Evolutionary conservation across 192 early-diverging fungal species (phyloP).

Genomic region (Chytriomyces sp.): DNA sequence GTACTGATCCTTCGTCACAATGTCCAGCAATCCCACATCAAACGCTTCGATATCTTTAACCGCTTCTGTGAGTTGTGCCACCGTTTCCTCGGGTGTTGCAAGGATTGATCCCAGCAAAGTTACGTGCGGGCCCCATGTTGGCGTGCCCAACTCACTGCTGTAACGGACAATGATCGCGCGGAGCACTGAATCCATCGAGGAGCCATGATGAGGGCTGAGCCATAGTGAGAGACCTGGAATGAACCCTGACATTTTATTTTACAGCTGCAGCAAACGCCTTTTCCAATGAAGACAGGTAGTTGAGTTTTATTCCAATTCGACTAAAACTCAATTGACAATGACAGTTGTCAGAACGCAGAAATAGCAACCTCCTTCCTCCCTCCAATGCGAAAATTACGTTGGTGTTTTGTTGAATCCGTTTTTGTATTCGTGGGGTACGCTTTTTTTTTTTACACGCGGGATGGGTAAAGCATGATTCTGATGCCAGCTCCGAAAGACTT

Average conservation of each 20-base stretch:
- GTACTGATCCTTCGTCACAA: slow-evolving; percentile 38
- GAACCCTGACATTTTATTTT: slow-evolving; percentile 1
- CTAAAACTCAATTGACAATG: too few relatives aligned
- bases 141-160: slow-evolving; percentile 34
- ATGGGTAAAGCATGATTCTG: slow-evolving; percentile 96
- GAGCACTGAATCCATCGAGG: not conserved
- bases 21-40: slow-evolving; percentile 24
- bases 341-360: too few relatives aligned
- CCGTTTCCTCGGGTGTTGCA: slow-evolving; percentile 16
- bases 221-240: slow-evolving; percentile 40
- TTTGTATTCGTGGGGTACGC: too few relatives aligned
- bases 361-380: too few relatives aligned
- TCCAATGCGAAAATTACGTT: too few relatives aligned
- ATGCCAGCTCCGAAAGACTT: slow-evolving; percentile 88
- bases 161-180: slow-evolving; percentile 14
- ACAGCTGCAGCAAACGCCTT: not conserved
- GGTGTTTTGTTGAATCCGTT: too few relatives aligned
- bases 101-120: slow-evolving; percentile 42
- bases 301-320: too few relatives aligned
- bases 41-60: slow-evolving; percentile 17
- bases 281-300: not conserved
- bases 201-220: slow-evolving; percentile 29
- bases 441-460: slow-evolving; percentile 60
- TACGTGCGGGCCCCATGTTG: slow-evolving; percentile 42
- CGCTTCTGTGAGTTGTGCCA: not conserved